Evolutionary conservation across 768 basidiomycete genomes (phyloP).

Genomic region (Lepiota brunneoincarnata): DNA sequence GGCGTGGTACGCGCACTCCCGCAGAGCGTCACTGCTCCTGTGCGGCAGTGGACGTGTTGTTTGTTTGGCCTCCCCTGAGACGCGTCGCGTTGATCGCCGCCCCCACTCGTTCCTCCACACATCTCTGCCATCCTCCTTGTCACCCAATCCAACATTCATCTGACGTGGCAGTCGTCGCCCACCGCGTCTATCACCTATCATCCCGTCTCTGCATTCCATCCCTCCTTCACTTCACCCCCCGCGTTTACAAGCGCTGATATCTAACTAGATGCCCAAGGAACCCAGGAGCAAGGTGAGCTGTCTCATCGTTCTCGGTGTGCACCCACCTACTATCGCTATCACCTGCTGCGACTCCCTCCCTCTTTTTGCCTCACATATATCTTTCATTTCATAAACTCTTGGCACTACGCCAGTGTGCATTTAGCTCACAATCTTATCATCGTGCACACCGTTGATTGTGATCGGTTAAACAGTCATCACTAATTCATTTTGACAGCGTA

Average conservation of each 20-base stretch:
- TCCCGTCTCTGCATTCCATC: background rate
- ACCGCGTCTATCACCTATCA: constrained; percentile 1
- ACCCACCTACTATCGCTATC: constrained; percentile 17
- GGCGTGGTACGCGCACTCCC: background rate
- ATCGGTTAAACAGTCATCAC: constrained; percentile 11
- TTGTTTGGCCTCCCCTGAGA: constrained; percentile 21
- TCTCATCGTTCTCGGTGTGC: constrained; percentile 13
- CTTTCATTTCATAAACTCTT: constrained; percentile 10
- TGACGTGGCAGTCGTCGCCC: constrained; percentile 7
- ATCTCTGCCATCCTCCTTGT: background rate
- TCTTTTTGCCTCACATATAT: constrained; percentile 4
- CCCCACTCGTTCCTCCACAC: constrained; percentile 2
- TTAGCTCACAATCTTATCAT: background rate
- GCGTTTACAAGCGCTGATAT: background rate
- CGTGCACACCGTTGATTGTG: constrained; percentile 2
- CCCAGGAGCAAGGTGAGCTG: constrained; percentile 64
- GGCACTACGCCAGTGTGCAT: background rate
- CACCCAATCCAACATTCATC: background rate
- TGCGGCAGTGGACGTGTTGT: constrained; percentile 14
- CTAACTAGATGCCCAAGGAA: constrained; percentile 74
- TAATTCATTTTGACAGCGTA: constrained; percentile 46
- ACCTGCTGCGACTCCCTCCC: background rate
- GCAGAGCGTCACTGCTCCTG: constrained; percentile 14
- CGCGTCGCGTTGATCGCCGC: constrained; percentile 22
- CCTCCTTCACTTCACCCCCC: background rate